Evolutionary conservation across 2,329 filamentous ascomycete genomes (phyloP), one percentile per base, ranked within the genome.

Genomic region (Colletotrichum paranaense): DNA sequence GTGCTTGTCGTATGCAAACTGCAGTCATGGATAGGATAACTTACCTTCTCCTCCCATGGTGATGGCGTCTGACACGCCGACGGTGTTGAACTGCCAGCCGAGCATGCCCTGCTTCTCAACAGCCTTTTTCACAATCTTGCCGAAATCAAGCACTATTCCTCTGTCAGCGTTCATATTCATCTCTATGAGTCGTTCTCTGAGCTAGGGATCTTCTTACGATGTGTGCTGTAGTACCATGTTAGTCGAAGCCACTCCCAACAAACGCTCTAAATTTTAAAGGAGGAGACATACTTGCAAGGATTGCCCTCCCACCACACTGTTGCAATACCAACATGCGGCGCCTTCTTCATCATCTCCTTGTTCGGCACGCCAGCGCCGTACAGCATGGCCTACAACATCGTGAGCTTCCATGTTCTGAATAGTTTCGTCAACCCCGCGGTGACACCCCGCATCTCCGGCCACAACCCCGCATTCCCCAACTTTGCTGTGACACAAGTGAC

Each of bases 301-400:
- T 98, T 98, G 32, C 96, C 96, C 84, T 98, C 95, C 95, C 95
- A 98, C 95, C 95, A 98, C 5, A 98, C 94, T 5, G 93, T 95
- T 8, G 95, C 93, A 79, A 98, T 91, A 71, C 96, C 96, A 30
- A 98, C 94, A 76, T 98, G 96, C 14, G 96, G 94, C 66, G 93
- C 93, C 70, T 89, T 96, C 84, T 96, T 95, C 94, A 98, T 97
- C 79, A 92, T 91, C 68, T 97, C 88, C 78, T 91, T 88, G 80
- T 95, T 90, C 1, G 95, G 94, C 42, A 98, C 93, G 28, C 96
- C 96, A 9, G 96, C 95, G 16, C 94, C 95, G 83, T 97, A 98
- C 26, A 98, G 89, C 96, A 98, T 98, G 55, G 96, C 95, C 93
- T 95, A 77, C 42, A 69, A 60, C 24, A 55, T 55, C 53, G 63